Conservation (phyloP, 768 basidiomycete species). For the Agaricus sinodeliciosus region DNA sequence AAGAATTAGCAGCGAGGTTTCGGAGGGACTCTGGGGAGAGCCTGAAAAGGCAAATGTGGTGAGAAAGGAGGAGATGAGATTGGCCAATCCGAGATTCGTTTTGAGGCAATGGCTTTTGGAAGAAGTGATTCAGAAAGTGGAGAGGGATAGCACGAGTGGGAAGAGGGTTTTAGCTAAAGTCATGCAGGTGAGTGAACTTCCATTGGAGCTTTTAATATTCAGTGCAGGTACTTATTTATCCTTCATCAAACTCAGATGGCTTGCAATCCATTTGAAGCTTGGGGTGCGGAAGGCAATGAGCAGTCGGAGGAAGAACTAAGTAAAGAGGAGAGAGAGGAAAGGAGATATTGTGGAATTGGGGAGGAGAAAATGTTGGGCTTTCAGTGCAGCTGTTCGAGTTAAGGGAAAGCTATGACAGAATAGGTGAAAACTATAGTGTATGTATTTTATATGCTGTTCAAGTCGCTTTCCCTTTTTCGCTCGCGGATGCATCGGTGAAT, state of each 20-base stretch:
- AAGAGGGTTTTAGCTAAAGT: conserved; percentile 73
- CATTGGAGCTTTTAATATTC: neutral
- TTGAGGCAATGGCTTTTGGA: conserved; percentile 95
- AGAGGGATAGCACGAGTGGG: conserved; percentile 55
- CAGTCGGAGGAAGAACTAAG: conserved; percentile 38
- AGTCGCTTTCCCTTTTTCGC: too few species aligned
- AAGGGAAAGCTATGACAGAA: conserved; percentile 12
- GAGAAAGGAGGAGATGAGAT: conserved; percentile 43
- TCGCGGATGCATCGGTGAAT: too few species aligned
- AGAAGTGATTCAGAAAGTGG: conserved; percentile 78
- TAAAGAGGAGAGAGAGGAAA: conserved; percentile 61
- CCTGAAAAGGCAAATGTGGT: conserved; percentile 33
- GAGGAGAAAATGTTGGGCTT: conserved; percentile 75
- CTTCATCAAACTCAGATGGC: conserved; percentile 91
- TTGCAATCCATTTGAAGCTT: conserved; percentile 74
- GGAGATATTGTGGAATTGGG: conserved; percentile 73
- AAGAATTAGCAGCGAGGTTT: conserved; percentile 48
- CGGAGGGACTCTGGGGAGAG: conserved; percentile 34
- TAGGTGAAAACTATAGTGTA: neutral
- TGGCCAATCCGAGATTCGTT: conserved; percentile 85
- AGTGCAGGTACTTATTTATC: neutral
- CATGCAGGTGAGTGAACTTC: conserved; percentile 52
- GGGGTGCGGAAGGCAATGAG: conserved; percentile 70
- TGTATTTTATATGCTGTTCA: too few species aligned
- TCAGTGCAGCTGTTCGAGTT: conserved; percentile 92